Evolutionary conservation across 176 grass and related monocot genomes (phyloP).

Genomic region (Aegilops umbellulata): DNA sequence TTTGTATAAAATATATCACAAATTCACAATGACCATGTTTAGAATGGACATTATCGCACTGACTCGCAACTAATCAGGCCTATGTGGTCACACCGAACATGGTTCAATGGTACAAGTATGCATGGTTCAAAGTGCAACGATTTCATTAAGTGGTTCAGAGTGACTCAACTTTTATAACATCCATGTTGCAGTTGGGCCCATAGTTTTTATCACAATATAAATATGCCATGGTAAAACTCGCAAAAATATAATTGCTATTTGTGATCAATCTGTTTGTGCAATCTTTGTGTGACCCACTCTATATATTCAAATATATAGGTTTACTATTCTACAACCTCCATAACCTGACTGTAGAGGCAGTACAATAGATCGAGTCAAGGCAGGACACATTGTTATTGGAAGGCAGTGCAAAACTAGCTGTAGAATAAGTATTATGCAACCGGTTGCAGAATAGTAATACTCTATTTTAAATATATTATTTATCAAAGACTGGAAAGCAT

Average conservation of each 20-base stretch:
- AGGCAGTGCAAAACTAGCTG: too few species aligned
- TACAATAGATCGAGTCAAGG: too few species aligned
- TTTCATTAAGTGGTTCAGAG: not conserved
- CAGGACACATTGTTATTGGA: too few species aligned
- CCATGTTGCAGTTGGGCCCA: not conserved
- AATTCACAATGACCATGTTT: constrained; percentile 3
- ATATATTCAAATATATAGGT: not conserved
- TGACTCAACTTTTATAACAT: not conserved
- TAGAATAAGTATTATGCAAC: too few species aligned
- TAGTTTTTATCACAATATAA: not conserved
- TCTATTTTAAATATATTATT: not conserved
- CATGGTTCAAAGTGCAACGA: not conserved
- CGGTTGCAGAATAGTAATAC: too few species aligned
- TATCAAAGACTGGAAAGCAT: not conserved
- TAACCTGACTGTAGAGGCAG: too few species aligned
- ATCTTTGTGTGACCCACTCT: not conserved
- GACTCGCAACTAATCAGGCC: not conserved
- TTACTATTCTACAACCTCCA: too few species aligned
- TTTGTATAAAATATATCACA: too few species aligned
- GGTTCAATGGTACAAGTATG: not conserved
- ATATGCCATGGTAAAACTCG: not conserved
- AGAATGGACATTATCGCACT: not conserved
- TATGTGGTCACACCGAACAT: not conserved
- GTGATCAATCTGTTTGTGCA: not conserved
- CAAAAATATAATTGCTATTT: not conserved